Evolutionary conservation across 2,329 filamentous ascomycete species (phyloP).

Genomic region (Colletotrichum sp.): DNA sequence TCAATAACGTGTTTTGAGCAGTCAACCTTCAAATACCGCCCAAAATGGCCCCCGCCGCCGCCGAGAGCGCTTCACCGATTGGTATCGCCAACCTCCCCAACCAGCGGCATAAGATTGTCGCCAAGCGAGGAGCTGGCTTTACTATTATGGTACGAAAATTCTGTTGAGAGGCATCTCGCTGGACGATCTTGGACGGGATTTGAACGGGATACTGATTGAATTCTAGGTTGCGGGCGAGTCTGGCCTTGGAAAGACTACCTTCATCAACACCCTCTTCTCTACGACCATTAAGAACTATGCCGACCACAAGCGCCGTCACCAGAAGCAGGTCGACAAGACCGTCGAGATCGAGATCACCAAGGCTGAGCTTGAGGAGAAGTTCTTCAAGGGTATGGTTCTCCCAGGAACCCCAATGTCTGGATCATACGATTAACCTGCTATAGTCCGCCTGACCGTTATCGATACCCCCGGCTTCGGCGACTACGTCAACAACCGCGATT

Average conservation of each 20-base stretch:
- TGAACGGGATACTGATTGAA: background rate
- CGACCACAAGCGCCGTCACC: constrained; percentile 98
- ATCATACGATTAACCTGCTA: constrained; percentile 20
- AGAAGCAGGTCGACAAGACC: constrained; percentile 99
- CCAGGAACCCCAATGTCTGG: background rate
- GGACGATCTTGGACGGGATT: background rate
- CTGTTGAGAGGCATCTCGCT: background rate
- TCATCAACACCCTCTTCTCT: constrained; percentile 99
- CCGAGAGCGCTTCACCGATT: constrained; percentile 71
- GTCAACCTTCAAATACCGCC: constrained; percentile 27
- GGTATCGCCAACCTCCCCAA: constrained; percentile 78
- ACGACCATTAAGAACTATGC: constrained; percentile 99
- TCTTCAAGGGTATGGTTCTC: constrained; percentile 87
- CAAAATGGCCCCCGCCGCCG: constrained; percentile 61
- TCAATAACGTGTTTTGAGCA: constrained; percentile 19
- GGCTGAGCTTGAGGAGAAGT: constrained; percentile 99
- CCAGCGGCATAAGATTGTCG: constrained; percentile 78
- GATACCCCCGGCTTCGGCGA: constrained; percentile 99
- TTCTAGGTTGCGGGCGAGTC: constrained; percentile 94
- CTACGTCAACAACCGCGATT: constrained; percentile 99
- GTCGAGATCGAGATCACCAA: constrained; percentile 99
- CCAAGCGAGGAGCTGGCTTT: constrained; percentile 92
- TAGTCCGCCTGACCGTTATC: constrained; percentile 97
- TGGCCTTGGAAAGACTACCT: constrained; percentile 97
- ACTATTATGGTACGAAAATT: constrained; percentile 89